Conservation (phyloP, 192 early-diverging fungal genomes). For the Spinellus fusiger region DNA sequence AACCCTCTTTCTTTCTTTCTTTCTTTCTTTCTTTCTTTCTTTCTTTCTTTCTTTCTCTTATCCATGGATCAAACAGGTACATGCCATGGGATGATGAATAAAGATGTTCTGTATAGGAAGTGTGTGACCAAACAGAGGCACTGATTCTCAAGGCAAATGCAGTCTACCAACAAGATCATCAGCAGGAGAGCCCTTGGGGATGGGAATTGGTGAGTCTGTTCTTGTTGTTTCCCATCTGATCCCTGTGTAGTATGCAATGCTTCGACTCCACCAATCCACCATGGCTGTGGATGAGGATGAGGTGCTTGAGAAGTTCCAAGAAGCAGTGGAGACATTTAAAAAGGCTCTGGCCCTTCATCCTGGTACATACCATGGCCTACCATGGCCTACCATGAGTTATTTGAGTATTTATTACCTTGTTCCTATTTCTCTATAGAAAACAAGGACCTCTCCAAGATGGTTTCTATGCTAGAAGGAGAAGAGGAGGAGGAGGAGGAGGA, state of each 20-base stretch:
- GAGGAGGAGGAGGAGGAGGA: neutral
- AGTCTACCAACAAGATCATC: neutral
- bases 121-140: neutral
- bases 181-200: slow-evolving; percentile 3
- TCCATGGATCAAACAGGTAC: no score
- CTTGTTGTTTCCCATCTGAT: no score
- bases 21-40: no score
- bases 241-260: slow-evolving; percentile 23
- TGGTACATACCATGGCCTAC: slow-evolving; percentile 9
- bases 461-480: slow-evolving; percentile 3
- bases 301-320: slow-evolving; percentile 19
- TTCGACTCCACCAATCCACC: slow-evolving; percentile 17
- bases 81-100: no score
- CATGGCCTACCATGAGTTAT: no score
- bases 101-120: neutral
- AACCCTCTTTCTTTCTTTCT: neutral
- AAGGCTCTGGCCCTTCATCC: slow-evolving; percentile 17
- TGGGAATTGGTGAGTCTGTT: slow-evolving; percentile 23
- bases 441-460: slow-evolving; percentile 1
- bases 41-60: no score
- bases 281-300: slow-evolving; percentile 21
- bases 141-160: neutral
- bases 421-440: neutral
- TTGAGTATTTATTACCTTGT: no score
- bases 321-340: slow-evolving; percentile 23